Evolutionary conservation across 2,329 filamentous ascomycete species (phyloP), one percentile per base, ranked within the genome.

Genomic region (Moelleriella libera): DNA sequence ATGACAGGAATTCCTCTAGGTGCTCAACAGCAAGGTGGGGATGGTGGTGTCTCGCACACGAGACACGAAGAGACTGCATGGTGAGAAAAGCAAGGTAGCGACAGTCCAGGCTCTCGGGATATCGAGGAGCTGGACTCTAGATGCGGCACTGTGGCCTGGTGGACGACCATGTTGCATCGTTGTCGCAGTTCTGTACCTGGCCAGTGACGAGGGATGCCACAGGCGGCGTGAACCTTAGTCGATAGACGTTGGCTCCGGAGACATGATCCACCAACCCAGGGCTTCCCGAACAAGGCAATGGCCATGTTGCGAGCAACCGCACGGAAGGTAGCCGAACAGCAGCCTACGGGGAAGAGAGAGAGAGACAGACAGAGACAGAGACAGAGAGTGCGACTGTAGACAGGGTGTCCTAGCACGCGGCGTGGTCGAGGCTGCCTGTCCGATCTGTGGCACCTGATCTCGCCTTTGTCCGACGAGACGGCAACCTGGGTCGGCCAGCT

Each of bases 391-490:
- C 44, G 40, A 45, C 42, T 37, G 44, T 45, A 31, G 46, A 39
- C 43, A 45, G 44, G 51, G 43, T 44, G 45, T 39, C 21, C 43
- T 49, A 43, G n/a, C 53, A 54, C 51, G 52, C 57, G 60, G 59
- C 58, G 55, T 56, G 56, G 56, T 55, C 55, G 57, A 54, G 47
- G 50, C 51, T 53, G 53, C 52, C 52, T 47, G 48, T 56, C 59
- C 65, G 63, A 65, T 67, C 62, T 65, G 64, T 66, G 60, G 55
- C 52, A 65, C 64, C 53, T 61, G 62, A 65, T 65, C 62, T 65
- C 58, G 61, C 57, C 58, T 61, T 56, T 58, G 56, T 58, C 54
- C 50, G 54, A 60, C 59, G 55, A 51, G 43, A 49, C 48, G 42
- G 46, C 43, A 41, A 48, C 50, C 49, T 43, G 47, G 41, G 21